Base-by-base conservation (phyloP, 2,329 filamentous ascomycete species). In the Ceratocystiopsis sp. region DNA sequence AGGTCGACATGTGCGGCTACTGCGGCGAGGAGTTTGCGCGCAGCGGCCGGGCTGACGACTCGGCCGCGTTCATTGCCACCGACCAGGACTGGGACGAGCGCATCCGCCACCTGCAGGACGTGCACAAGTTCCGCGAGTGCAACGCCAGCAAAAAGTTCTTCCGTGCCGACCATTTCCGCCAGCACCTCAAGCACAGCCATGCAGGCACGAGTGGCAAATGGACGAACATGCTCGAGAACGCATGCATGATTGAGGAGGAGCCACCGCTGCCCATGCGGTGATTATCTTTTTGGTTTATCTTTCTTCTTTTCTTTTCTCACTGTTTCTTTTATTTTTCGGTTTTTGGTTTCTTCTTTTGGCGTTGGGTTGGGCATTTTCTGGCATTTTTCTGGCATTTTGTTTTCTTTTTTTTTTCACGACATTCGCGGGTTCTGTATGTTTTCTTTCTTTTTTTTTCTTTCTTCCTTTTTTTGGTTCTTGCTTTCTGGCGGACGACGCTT, bases 131-230 rank as follows among this genome's bases (percentile, higher is more conserved):
- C 58, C 78, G 86, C 49, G 91, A 96, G 63, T 98, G 91, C 71
- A 98, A 98, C 60, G 86, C 91, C 55, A 82, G 83, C 52, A 98
- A 98, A 68, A 96, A 96, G 60, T 98, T 98, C 60, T 98, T 83
- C 65, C 76, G 91, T 35, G 91, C 91, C 33, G 91, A 98, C 60
- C 91, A 98, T 59, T 98, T 98, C 68, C 78, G 91, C 46, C 91
- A 98, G 61, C 91, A 98, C 62, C 68, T 98, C 46, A 98, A 96
- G 67, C 91, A 98, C 60, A 95, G 86, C 59, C 91, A 96, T 62
- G 84, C 84, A 35, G 91, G 91, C 34, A 89, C 85, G 1, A 95
- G 86, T 60, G 91, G 91, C 32, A 96, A 96, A 61, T 98, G 91
- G 91, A 98, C 91, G 13, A 96, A 96, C 61, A 87, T 94, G 71